A percentile compares a stretch with the other conserved stretches of the same genome.
These are phyloP conservation scores for Ulvella scutata DNA, from an alignment of 139 green algal genomes.

Conservation along the genomic window DNA sequence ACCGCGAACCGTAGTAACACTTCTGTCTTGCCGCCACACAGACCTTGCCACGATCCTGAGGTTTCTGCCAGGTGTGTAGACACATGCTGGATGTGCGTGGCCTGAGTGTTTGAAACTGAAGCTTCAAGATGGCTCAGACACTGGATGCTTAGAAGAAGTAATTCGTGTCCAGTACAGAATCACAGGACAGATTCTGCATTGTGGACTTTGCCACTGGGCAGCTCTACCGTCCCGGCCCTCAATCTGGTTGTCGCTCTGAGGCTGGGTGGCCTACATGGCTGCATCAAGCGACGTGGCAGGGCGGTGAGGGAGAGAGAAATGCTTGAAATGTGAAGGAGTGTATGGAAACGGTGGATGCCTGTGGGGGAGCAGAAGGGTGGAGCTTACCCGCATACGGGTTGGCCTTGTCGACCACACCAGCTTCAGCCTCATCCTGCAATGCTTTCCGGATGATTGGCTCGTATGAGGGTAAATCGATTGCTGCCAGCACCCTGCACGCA, in stretches of 20 bases:
- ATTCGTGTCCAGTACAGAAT: background rate
- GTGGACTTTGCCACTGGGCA: background rate
- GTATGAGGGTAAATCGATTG: constrained; percentile 47
- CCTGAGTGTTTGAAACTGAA: background rate
- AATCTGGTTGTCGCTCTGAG: background rate
- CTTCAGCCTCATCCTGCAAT: constrained; percentile 16
- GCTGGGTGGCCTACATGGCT: background rate
- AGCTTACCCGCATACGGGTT: constrained; percentile 19
- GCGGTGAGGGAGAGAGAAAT: background rate
- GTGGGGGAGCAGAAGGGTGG: background rate
- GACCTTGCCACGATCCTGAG: background rate
- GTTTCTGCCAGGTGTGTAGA: background rate
- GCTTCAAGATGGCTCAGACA: background rate
- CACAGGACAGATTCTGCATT: background rate
- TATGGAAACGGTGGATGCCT: background rate
- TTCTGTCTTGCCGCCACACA: no score
- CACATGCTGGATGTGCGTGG: background rate
- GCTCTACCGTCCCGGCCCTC: background rate
- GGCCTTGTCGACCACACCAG: background rate
- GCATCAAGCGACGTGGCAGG: background rate
- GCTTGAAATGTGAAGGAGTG: background rate
- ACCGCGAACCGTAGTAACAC: background rate
- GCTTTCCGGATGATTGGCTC: constrained; percentile 36
- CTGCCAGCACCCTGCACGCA: constrained; percentile 35
- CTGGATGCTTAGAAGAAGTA: background rate